Evolutionary conservation across 768 basidiomycete genomes (phyloP), one percentile per base, ranked within the genome.

Genomic region (Mycena alexandri): DNA sequence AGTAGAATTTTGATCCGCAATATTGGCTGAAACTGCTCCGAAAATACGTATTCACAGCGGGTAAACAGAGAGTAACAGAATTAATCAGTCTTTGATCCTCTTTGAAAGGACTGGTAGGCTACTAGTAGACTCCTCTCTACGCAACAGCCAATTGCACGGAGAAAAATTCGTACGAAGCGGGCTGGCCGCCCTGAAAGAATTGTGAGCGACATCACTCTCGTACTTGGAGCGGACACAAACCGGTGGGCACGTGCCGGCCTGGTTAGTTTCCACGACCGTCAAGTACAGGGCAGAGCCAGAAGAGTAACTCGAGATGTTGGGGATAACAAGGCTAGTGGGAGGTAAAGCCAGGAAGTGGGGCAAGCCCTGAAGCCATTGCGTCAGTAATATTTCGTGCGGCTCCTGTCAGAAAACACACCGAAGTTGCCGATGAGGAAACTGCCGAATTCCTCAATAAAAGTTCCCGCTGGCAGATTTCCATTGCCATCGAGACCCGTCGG

Each of bases 321-420:
- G 65, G 22, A 66, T 61, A 2, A 53, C 47, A 43, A 66, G n/a
- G 36, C 44, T 66, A 3, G 59, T n/a, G 8, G 65, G 65, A n/a
- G 52, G 51, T 22, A 13, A 33, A 6, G 7, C 59, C 50, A 3
- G 42, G 25, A 1, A 43, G 29, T 0, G 51, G 42, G 17, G 10
- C 0, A 11, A 57, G 47, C 12, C 63, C 63, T 64, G 24, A 0
- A 5, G 5, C 17, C 24, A 6, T 16, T 36, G 34, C 4, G 13
- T 46, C 2, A n/a, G 41, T 5, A 34, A 21, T n/a, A 53, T 33
- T 47, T 10, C 33, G 22, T 29, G 46, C n/a, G 0, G 44, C 4
- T 34, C 29, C 12, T 29, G 29, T 6, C 3, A 24, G 21, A 24
- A 19, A 44, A 6, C 50, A 10, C 36, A 65, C 64, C 64, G 43